These are phyloP conservation scores for Patellaria atrata DNA, from an alignment of 495 filamentous ascomycete species.

Conservation along the genomic window DNA sequence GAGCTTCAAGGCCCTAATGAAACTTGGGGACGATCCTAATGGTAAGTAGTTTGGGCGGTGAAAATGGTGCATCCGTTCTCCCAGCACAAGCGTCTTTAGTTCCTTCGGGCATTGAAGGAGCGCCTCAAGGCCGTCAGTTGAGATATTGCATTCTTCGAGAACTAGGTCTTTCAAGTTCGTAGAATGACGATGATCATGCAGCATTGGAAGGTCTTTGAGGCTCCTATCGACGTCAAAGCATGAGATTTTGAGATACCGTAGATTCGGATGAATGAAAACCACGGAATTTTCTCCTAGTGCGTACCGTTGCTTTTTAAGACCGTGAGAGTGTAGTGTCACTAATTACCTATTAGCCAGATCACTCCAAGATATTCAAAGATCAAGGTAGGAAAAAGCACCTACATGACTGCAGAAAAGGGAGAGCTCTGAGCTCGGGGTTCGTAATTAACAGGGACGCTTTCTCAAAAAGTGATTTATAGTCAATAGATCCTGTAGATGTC, in stretches of 20 bases:
- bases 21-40: conserved; percentile 3
- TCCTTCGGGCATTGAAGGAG: conserved; percentile 11
- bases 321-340: conserved; percentile 14
- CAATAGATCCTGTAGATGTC: conserved; percentile 6
- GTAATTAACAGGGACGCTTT: no score
- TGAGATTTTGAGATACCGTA: conserved; percentile 11
- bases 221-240: conserved; percentile 11
- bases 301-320: conserved; percentile 1
- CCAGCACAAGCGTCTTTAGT: conserved; percentile 11
- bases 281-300: conserved; percentile 6
- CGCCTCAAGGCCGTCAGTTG: conserved; percentile 6
- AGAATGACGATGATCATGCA: no score
- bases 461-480: conserved; percentile 9
- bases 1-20: conserved; percentile 6
- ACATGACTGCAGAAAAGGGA: conserved; percentile 14
- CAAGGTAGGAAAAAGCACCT: conserved; percentile 1
- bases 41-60: background rate
- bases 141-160: conserved; percentile 18
- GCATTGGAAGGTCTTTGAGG: no score
- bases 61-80: conserved; percentile 12
- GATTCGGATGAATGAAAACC: conserved; percentile 17
- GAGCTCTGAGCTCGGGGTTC: no score
- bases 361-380: background rate
- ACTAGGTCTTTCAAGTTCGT: conserved; percentile 10
- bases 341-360: background rate